Evolutionary conservation across 495 filamentous ascomycete species (phyloP).

Genomic region (Xylaria castorea): DNA sequence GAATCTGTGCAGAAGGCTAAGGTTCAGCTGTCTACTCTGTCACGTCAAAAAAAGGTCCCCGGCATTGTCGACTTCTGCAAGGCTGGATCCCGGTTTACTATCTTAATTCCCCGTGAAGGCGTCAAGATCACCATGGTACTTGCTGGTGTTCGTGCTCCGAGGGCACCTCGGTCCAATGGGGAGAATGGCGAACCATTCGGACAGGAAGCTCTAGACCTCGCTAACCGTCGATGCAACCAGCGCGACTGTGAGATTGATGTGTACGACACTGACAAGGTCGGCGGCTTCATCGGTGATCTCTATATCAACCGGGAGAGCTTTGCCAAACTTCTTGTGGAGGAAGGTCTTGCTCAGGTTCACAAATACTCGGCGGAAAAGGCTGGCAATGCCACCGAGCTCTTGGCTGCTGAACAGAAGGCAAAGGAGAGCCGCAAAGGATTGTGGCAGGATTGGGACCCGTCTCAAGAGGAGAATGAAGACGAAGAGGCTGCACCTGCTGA

Average conservation of each 20-base stretch:
- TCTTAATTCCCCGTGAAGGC: conserved; percentile 90
- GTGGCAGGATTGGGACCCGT: conserved; percentile 94
- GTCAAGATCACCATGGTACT: conserved; percentile 95
- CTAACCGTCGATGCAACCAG: conserved; percentile 86
- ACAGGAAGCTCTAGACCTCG: conserved; percentile 90
- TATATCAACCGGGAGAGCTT: conserved; percentile 97
- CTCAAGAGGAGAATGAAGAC: conserved; percentile 69
- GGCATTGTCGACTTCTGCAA: conserved; percentile 97
- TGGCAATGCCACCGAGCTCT: conserved; percentile 83
- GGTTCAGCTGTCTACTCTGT: conserved; percentile 83
- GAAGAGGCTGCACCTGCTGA: conserved; percentile 57
- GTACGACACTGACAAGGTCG: conserved; percentile 92
- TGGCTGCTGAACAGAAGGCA: conserved; percentile 84
- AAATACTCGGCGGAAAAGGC: conserved; percentile 95
- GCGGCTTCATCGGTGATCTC: conserved; percentile 95
- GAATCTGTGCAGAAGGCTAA: conserved; percentile 95
- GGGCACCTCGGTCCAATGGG: conserved; percentile 73
- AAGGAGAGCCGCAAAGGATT: conserved; percentile 86
- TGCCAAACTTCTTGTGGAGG: conserved; percentile 90
- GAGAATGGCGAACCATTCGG: conserved; percentile 94
- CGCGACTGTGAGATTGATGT: conserved; percentile 97
- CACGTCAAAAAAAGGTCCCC: conserved; percentile 89
- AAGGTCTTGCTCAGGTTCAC: conserved; percentile 90
- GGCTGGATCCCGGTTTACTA: conserved; percentile 89
- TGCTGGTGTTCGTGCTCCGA: conserved; percentile 90